Evolutionary conservation across 2,329 filamentous ascomycete genomes (phyloP).

Genomic region (Curvularia sp.): DNA sequence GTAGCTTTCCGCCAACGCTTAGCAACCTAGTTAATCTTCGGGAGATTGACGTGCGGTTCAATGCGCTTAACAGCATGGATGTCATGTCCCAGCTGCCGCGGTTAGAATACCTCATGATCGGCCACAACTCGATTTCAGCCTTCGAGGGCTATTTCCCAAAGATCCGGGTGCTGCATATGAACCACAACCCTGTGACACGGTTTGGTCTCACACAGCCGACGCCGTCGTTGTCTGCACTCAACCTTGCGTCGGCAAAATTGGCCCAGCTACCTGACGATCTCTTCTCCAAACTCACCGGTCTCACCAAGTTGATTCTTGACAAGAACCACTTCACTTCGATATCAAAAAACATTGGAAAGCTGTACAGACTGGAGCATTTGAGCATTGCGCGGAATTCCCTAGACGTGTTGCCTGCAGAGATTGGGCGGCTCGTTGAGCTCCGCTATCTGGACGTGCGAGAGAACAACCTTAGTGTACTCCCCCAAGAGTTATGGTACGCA

Average conservation of each 20-base stretch:
- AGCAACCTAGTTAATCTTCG: conserved; percentile 77
- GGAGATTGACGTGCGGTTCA: conserved; percentile 95
- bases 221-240: conserved; percentile 83
- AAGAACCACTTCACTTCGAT: conserved; percentile 95
- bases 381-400: conserved; percentile 93
- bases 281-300: conserved; percentile 84
- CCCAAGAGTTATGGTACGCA: conserved; percentile 95
- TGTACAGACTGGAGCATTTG: conserved; percentile 85
- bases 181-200: conserved; percentile 93
- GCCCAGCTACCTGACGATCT: conserved; percentile 85
- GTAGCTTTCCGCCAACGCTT: conserved; percentile 76
- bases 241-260: conserved; percentile 88
- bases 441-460: conserved; percentile 86
- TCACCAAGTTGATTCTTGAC: conserved; percentile 88
- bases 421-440: conserved; percentile 85
- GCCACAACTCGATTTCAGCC: conserved; percentile 90
- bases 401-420: conserved; percentile 81
- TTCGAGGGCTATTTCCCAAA: conserved; percentile 89
- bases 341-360: conserved; percentile 81
- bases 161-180: conserved; percentile 83
- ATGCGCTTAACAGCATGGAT: conserved; percentile 86
- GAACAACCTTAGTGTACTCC: conserved; percentile 89
- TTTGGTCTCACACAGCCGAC: conserved; percentile 82
- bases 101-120: conserved; percentile 85
- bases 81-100: conserved; percentile 83